Evolutionary conservation across 108 stramenopile genomes (phyloP).

Genomic region (Nitzschia palea): DNA sequence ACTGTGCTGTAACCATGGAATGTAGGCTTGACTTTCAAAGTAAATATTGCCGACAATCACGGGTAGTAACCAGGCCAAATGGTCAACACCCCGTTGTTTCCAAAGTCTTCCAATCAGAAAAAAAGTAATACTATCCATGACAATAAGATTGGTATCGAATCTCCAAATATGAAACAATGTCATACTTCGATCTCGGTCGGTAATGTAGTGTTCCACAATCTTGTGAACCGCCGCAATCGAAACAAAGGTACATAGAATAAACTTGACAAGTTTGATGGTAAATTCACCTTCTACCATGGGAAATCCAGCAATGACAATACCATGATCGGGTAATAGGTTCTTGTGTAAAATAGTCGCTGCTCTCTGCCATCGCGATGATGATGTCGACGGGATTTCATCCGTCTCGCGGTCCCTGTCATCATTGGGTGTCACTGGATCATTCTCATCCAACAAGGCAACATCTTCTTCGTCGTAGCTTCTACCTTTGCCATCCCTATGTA

Average conservation of each 20-base stretch:
- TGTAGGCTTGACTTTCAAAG: slow-evolving; percentile 43
- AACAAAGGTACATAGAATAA: slow-evolving; percentile 38
- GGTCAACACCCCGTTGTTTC: slow-evolving; percentile 47
- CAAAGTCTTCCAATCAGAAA: slow-evolving; percentile 68
- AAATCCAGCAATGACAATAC: not conserved
- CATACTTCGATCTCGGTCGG: slow-evolving; percentile 46
- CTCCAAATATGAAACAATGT: slow-evolving; percentile 42
- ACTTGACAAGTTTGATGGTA: slow-evolving; percentile 56
- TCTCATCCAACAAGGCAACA: not conserved
- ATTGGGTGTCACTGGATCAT: not conserved
- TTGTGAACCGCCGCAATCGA: slow-evolving; percentile 46
- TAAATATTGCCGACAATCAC: slow-evolving; percentile 43
- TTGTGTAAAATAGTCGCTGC: not conserved
- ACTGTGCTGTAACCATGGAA: slow-evolving; percentile 65
- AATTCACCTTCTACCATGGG: slow-evolving; percentile 27
- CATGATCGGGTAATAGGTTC: slow-evolving; percentile 18
- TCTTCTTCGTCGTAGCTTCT: not conserved
- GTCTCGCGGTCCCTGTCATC: not conserved
- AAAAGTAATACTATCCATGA: slow-evolving; percentile 58
- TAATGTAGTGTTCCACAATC: slow-evolving; percentile 26
- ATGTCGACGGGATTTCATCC: not conserved
- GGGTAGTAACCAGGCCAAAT: slow-evolving; percentile 49
- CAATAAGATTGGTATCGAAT: slow-evolving; percentile 58
- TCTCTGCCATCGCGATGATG: not conserved
- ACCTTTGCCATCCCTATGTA: not conserved